Percentiles rank a stretch among this genome's conserved stretches.
phyloP scores from a whole-genome alignment of 192 early-diverging fungal species.

The Gryganskiella cystojenkinii region DNA sequence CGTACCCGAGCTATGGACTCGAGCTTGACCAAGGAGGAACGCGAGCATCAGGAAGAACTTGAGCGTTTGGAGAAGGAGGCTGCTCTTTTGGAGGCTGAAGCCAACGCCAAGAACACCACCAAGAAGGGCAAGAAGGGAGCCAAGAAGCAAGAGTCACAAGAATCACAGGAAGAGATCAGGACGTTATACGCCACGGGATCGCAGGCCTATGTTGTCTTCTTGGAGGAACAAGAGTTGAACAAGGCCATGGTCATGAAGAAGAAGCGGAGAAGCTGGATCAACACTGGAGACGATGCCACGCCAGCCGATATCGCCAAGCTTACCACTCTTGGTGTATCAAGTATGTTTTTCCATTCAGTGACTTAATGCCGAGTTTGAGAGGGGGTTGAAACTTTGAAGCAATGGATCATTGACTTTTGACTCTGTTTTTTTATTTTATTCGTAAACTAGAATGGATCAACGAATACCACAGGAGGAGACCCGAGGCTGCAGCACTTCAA shows the following conservation, averaged over 20 bases:
- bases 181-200: slow-evolving; percentile 61
- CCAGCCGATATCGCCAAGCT: slow-evolving; percentile 55
- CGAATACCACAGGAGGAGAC: slow-evolving; percentile 56
- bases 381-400: neutral
- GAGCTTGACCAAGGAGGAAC: slow-evolving; percentile 48
- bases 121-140: slow-evolving; percentile 37
- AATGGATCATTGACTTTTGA: neutral
- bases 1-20: slow-evolving; percentile 51
- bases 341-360: slow-evolving; percentile 34
- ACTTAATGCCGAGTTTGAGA: neutral
- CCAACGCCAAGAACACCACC: slow-evolving; percentile 18
- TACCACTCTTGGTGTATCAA: slow-evolving; percentile 59
- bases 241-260: slow-evolving; percentile 70
- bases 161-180: slow-evolving; percentile 36
- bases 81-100: slow-evolving; percentile 17
- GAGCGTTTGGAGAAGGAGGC: slow-evolving; percentile 39
- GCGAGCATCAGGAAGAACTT: slow-evolving; percentile 49
- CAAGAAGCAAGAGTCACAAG: slow-evolving; percentile 27
- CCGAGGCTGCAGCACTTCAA: slow-evolving; percentile 60
- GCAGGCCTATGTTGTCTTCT: slow-evolving; percentile 77
- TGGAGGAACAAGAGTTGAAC: slow-evolving; percentile 71
- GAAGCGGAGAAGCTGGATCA: slow-evolving; percentile 68
- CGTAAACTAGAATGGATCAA: slow-evolving; percentile 49
- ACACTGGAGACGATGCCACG: slow-evolving; percentile 46
- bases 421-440: neutral